phyloP scores from a whole-genome alignment of 805 yeast genomes.

The Monosporozyma aquatica region DNA sequence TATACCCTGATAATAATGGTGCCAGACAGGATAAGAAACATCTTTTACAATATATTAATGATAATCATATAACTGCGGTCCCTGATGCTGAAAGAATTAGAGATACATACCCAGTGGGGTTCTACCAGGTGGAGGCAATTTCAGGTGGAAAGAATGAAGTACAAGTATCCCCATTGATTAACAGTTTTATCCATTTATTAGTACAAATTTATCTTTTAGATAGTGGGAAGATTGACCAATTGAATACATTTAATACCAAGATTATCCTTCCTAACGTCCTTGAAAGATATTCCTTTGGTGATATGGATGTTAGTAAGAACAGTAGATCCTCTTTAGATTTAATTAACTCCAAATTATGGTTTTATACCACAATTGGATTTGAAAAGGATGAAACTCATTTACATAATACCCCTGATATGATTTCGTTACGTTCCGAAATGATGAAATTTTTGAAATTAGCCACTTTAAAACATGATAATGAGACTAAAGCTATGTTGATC shows the following conservation, averaged over 20 bases:
- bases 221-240: conserved; percentile 37
- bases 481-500: conserved; percentile 79
- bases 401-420: conserved; percentile 13
- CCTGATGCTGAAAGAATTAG: conserved; percentile 30
- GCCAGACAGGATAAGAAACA: conserved; percentile 31
- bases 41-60: conserved; percentile 35
- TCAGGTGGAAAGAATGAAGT: conserved; percentile 16
- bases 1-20: conserved; percentile 45
- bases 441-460: conserved; percentile 76
- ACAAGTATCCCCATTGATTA: conserved; percentile 66
- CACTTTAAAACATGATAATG: conserved; percentile 83
- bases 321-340: conserved; percentile 70
- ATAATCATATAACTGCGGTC: conserved; percentile 28
- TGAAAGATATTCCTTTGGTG: conserved; percentile 39
- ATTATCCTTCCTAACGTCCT: conserved; percentile 42
- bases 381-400: conserved; percentile 37
- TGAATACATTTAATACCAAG: conserved; percentile 45
- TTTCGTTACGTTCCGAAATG: conserved; percentile 51
- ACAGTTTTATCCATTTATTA: conserved; percentile 68
- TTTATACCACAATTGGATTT: conserved; percentile 69
- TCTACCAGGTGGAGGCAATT: conserved; percentile 23
- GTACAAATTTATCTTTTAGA: conserved; percentile 73
- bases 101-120: conserved; percentile 26
- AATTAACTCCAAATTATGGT: conserved; percentile 87
- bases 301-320: conserved; percentile 23